Evolutionary conservation across 2,329 filamentous ascomycete genomes (phyloP), one percentile per base, ranked within the genome.

Genomic region (Bisporella sp.): DNA sequence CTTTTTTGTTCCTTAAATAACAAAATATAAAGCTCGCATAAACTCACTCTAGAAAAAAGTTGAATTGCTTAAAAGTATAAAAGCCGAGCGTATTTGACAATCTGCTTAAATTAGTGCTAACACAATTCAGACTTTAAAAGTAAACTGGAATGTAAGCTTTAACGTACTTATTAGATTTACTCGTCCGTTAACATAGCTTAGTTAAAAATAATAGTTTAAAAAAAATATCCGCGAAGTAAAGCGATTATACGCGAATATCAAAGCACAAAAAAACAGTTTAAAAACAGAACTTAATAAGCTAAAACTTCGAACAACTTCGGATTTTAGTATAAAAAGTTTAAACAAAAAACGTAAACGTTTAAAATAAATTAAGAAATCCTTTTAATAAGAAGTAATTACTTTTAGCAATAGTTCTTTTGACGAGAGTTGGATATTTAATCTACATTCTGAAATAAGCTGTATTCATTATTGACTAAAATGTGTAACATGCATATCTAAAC

Each of bases 311-410:
- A n/a, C 35, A 37, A 37, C 35, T 47, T 47, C 37, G 37, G 46
- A 41, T 47, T 47, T 33, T 47, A 21, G 33, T 47, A 37, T 31
- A 47, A 33, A 41, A 33, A 33, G 37, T 37, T 47, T 2, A 47
- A 47, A 33, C 46, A 47, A 47, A 33, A 47, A 47, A n/a, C 46
- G 46, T 47, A 47, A 33, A 47, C 28, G 21, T 47, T 3, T 47
- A 41, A 6, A 41, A 37, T 47, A 3, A 47, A 29, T 21, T 21
- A 21, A 21, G 21, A 3, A 3, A 21, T 21, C 21, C 21, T 21
- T 21, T 21, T 21, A 3, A 21, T 21, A 3, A 21, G 21, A 21
- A 21, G 21, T 21, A 21, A 21, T 21, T 21, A 21, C 21, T 21
- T 3, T 3, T 21, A 21, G 21, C 21, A 21, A 21, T 21, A 21